Percentiles rank a stretch among this genome's conserved stretches.
phyloP scores from a whole-genome alignment of 2,329 filamentous ascomycete species.

The Nothopassalora personata region DNA sequence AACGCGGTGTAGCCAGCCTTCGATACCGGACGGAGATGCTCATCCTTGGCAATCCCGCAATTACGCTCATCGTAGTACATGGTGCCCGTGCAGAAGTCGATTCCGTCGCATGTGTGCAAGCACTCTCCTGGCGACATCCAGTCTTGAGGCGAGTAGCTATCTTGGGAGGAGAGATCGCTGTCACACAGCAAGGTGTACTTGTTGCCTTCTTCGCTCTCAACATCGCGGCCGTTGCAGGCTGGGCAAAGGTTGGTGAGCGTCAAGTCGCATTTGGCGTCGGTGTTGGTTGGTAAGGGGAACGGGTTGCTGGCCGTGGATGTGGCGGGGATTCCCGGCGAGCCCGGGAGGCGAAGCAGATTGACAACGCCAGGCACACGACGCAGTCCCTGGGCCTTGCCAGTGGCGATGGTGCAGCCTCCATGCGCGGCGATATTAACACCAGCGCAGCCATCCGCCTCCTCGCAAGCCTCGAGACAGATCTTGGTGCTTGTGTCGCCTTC shows the following conservation, averaged over 20 bases:
- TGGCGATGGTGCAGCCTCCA: slow-evolving; percentile 18
- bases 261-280: slow-evolving; percentile 10
- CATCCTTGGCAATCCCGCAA: slow-evolving; percentile 24
- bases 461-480: slow-evolving; percentile 25
- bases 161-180: slow-evolving; percentile 8
- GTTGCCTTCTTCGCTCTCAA: slow-evolving; percentile 8
- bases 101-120: slow-evolving; percentile 19
- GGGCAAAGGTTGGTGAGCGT: slow-evolving; percentile 21
- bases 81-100: slow-evolving; percentile 19
- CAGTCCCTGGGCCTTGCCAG: slow-evolving; percentile 14
- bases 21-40: slow-evolving; percentile 10
- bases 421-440: slow-evolving; percentile 22
- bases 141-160: slow-evolving; percentile 20
- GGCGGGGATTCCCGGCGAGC: not conserved
- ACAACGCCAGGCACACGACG: slow-evolving; percentile 7
- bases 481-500: slow-evolving; percentile 8
- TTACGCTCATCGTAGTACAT: slow-evolving; percentile 21
- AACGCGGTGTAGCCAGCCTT: slow-evolving; percentile 24
- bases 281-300: not conserved
- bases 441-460: slow-evolving; percentile 21
- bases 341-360: slow-evolving; percentile 11
- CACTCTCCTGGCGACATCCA: slow-evolving; percentile 18
- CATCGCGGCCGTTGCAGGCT: slow-evolving; percentile 18
- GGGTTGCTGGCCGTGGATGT: not conserved
- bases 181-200: slow-evolving; percentile 19